Percentiles rank a stretch among this genome's conserved stretches.
phyloP scores from a whole-genome alignment of 1,139 yeast species.

The Taiozyma sp. region DNA sequence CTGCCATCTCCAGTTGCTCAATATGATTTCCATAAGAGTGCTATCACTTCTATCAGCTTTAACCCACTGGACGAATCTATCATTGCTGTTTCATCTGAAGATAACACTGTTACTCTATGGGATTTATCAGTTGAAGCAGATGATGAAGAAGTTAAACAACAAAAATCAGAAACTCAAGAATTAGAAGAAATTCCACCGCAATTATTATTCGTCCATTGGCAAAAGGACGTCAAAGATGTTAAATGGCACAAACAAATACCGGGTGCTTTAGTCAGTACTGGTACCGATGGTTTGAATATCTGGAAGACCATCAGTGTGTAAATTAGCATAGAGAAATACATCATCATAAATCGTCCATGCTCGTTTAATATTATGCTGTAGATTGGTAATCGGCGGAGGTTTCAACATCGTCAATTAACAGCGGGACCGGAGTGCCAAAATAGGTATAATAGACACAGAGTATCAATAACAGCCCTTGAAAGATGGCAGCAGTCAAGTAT shows the following conservation, averaged over 20 bases:
- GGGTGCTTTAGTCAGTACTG: slow-evolving; percentile 90
- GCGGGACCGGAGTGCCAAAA: background rate
- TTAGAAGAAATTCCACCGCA: slow-evolving; percentile 93
- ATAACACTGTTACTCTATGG: slow-evolving; percentile 96
- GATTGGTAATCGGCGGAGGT: background rate
- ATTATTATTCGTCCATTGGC: slow-evolving; percentile 96
- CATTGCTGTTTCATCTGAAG: slow-evolving; percentile 93
- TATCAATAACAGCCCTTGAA: slow-evolving; percentile 51
- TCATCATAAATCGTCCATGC: background rate
- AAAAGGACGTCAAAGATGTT: slow-evolving; percentile 93
- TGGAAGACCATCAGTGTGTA: slow-evolving; percentile 97
- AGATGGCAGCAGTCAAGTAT: slow-evolving; percentile 62
- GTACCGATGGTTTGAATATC: slow-evolving; percentile 88
- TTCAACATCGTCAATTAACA: background rate
- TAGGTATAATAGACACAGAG: slow-evolving; percentile 45
- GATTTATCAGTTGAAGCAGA: slow-evolving; percentile 96
- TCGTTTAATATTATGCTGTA: background rate
- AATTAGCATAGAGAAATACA: slow-evolving; percentile 1
- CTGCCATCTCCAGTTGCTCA: slow-evolving; percentile 81
- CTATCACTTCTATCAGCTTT: slow-evolving; percentile 89
- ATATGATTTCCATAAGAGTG: slow-evolving; percentile 90
- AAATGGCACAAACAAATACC: slow-evolving; percentile 98
- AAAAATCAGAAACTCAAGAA: slow-evolving; percentile 61
- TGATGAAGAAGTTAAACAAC: slow-evolving; percentile 86
- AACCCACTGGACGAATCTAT: slow-evolving; percentile 95